These are phyloP conservation scores for Trametes versicolor DNA, from an alignment of 1,284 basidiomycete genomes.

Conservation along the genomic window DNA sequence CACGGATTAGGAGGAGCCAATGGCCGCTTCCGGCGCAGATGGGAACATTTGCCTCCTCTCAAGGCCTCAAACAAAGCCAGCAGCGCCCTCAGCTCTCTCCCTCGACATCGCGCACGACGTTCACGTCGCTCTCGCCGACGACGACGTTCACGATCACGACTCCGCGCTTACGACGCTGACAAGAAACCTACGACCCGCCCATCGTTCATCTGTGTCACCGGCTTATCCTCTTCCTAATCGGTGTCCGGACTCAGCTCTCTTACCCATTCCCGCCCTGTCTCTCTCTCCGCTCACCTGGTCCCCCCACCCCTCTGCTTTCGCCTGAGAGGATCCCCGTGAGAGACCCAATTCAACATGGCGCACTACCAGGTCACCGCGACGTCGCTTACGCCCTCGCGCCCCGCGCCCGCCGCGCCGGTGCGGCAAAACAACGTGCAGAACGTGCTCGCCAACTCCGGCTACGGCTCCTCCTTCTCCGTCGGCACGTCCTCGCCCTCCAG, in stretches of 20 bases:
- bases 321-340: slow-evolving; percentile 5
- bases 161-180: too few species aligned
- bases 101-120: slow-evolving; percentile 24
- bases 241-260: slow-evolving; percentile 6
- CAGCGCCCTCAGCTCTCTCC: slow-evolving; percentile 6
- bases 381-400: slow-evolving; percentile 63
- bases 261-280: slow-evolving; percentile 9
- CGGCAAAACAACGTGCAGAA: slow-evolving; percentile 55
- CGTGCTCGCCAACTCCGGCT: slow-evolving; percentile 60
- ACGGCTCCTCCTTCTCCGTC: slow-evolving; percentile 66
- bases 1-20: slow-evolving; percentile 14
- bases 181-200: slow-evolving; percentile 2
- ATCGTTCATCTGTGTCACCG: slow-evolving; percentile 10
- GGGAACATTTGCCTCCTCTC: slow-evolving; percentile 30
- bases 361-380: slow-evolving; percentile 59
- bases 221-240: slow-evolving; percentile 26
- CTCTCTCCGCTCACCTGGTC: slow-evolving; percentile 4
- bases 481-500: slow-evolving; percentile 59
- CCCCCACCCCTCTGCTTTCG: background rate
- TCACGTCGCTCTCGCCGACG: slow-evolving; percentile 14
- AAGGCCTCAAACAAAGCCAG: slow-evolving; percentile 28
- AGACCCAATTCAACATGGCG: slow-evolving; percentile 47
- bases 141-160: slow-evolving; percentile 8
- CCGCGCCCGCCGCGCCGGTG: slow-evolving; percentile 74
- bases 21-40: slow-evolving; percentile 14